A percentile compares a stretch with the other conserved stretches of the same genome.
phyloP scores from a whole-genome alignment of 768 basidiomycete species.

The Suillus sp. region DNA sequence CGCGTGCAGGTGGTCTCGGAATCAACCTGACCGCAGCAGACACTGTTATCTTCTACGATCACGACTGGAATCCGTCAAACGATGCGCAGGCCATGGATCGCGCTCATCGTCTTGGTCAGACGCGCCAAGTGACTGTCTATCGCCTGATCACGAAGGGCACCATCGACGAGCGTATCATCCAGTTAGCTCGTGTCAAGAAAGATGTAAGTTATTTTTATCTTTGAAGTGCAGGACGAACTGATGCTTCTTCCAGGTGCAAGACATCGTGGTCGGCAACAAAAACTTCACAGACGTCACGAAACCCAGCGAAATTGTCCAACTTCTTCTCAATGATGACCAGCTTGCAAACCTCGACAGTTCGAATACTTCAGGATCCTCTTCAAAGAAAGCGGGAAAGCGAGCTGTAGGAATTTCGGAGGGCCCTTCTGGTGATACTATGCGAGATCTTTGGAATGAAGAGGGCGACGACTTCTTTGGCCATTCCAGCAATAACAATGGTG shows the following conservation, averaged over 20 bases:
- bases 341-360: conserved; percentile 68
- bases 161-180: conserved; percentile 96
- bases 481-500: conserved; percentile 32
- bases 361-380: conserved; percentile 38
- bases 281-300: conserved; percentile 91
- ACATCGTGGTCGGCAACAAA: conserved; percentile 98
- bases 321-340: conserved; percentile 94
- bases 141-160: conserved; percentile 92
- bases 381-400: conserved; percentile 39
- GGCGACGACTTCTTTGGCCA: conserved; percentile 87
- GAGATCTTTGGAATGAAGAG: conserved; percentile 84
- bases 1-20: conserved; percentile 93
- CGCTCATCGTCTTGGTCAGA: conserved; percentile 95
- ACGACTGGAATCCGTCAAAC: conserved; percentile 78
- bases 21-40: conserved; percentile 87
- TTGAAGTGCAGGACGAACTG: not conserved
- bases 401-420: conserved; percentile 32
- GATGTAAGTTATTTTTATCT: conserved; percentile 56
- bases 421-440: conserved; percentile 41
- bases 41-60: conserved; percentile 31
- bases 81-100: conserved; percentile 99
- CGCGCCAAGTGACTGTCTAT: conserved; percentile 96
- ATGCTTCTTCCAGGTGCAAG: conserved; percentile 76
- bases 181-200: conserved; percentile 95
- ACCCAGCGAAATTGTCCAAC: conserved; percentile 94